A percentile compares a stretch with the other conserved stretches of the same genome.
Evolutionary conservation across 2,329 filamentous ascomycete genomes (phyloP).

Genomic region (Ceratocystis alfenasii): DNA sequence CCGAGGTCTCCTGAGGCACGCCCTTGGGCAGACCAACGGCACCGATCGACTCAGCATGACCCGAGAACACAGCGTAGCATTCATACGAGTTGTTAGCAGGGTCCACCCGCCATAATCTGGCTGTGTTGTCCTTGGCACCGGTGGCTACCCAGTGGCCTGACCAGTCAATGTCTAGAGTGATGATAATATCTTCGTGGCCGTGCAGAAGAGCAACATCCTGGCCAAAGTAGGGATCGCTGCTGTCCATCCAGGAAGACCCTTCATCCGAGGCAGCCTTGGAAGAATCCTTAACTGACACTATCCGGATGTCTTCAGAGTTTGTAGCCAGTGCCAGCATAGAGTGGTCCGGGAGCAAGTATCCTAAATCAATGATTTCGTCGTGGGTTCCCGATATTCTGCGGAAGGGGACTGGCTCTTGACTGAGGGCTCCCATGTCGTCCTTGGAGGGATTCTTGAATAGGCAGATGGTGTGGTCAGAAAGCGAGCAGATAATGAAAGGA

Average conservation of each 20-base stretch:
- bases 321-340: conserved; percentile 82
- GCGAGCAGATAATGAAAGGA: conserved; percentile 65
- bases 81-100: conserved; percentile 58
- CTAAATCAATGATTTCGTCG: conserved; percentile 93
- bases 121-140: conserved; percentile 92
- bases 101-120: conserved; percentile 80
- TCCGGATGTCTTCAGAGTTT: conserved; percentile 83
- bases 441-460: conserved; percentile 45
- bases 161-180: conserved; percentile 89
- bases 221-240: conserved; percentile 57
- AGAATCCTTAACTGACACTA: conserved; percentile 56
- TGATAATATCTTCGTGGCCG: conserved; percentile 91
- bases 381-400: conserved; percentile 88
- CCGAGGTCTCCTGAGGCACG: conserved; percentile 53
- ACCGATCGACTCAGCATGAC: conserved; percentile 86
- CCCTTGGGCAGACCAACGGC: conserved; percentile 72
- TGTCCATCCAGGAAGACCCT: conserved; percentile 24
- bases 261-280: conserved; percentile 22
- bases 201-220: conserved; percentile 76
- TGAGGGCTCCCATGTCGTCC: conserved; percentile 22
- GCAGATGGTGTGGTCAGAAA: conserved; percentile 78
- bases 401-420: conserved; percentile 39
- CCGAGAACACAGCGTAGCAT: conserved; percentile 74
- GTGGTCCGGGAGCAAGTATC: conserved; percentile 67
- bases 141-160: conserved; percentile 95